Conservation (phyloP, 306 rosid species). For the Bauhinia variegata region DNA sequence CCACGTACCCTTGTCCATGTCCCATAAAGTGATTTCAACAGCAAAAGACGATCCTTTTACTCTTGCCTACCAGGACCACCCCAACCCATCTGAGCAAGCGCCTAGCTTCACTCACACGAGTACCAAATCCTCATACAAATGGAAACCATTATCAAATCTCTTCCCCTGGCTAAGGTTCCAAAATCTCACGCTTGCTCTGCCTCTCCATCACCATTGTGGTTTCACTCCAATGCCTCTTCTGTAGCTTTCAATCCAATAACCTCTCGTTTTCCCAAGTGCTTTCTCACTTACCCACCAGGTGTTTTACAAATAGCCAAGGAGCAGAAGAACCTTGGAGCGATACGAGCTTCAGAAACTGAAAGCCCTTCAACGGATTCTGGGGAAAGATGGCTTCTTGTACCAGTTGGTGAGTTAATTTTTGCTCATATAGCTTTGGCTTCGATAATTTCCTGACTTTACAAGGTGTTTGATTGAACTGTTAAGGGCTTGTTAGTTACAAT, state of each 20-base stretch:
- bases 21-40: conserved; percentile 20
- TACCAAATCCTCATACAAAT: conserved; percentile 32
- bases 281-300: conserved; percentile 35
- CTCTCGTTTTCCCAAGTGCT: conserved; percentile 41
- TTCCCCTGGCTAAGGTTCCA: conserved; percentile 48
- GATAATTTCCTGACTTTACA: neutral
- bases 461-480: neutral
- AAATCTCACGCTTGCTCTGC: conserved; percentile 34
- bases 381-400: conserved; percentile 83
- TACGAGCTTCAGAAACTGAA: conserved; percentile 49
- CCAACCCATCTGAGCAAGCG: conserved; percentile 10
- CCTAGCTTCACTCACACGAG: neutral
- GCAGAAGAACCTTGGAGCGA: conserved; percentile 34
- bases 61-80: neutral
- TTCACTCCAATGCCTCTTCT: conserved; percentile 43
- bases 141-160: conserved; percentile 53
- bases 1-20: conserved; percentile 50
- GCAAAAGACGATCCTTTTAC: neutral
- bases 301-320: conserved; percentile 36
- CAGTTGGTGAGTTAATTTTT: conserved; percentile 63
- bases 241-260: conserved; percentile 38
- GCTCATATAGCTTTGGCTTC: neutral
- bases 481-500: neutral
- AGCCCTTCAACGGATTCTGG: conserved; percentile 37
- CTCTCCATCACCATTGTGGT: conserved; percentile 32